Evolutionary conservation across 306 rosid genomes (phyloP).

Genomic region (Trichosanthes truncata): DNA sequence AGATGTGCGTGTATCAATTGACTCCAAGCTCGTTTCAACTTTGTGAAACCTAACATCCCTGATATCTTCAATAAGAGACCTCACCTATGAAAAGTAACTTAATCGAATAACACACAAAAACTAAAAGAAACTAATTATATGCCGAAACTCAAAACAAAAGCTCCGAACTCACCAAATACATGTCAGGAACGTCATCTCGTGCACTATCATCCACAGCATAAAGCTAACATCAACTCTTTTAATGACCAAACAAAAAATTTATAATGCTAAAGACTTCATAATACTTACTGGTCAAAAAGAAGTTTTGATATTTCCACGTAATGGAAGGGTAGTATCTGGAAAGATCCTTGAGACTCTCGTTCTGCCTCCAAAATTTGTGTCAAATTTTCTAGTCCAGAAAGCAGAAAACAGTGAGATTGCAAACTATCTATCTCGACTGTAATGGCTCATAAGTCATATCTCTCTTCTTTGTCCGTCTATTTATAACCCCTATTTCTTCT

Average conservation of each 20-base stretch:
- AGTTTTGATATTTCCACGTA: slow-evolving; percentile 84
- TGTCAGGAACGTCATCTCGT: slow-evolving; percentile 64
- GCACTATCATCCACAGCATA: slow-evolving; percentile 46
- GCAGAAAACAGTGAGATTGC: slow-evolving; percentile 9
- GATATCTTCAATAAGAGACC: slow-evolving; percentile 89
- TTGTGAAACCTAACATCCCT: slow-evolving; percentile 89
- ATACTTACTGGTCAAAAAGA: slow-evolving; percentile 66
- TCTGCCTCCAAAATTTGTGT: slow-evolving; percentile 80
- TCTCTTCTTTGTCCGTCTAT: neutral
- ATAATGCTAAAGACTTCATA: neutral
- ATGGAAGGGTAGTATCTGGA: slow-evolving; percentile 82
- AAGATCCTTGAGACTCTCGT: slow-evolving; percentile 77
- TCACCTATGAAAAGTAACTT: slow-evolving; percentile 40
- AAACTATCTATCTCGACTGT: neutral
- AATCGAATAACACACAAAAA: slow-evolving; percentile 10
- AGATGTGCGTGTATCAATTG: slow-evolving; percentile 73
- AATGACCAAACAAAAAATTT: slow-evolving; percentile 8
- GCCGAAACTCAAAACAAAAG: slow-evolving; percentile 9
- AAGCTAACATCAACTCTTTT: slow-evolving; percentile 8
- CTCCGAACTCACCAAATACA: slow-evolving; percentile 63
- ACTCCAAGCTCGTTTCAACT: slow-evolving; percentile 78
- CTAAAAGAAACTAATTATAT: neutral
- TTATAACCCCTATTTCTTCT: neutral
- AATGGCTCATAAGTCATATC: neutral
- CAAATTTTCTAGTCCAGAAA: slow-evolving; percentile 57